Percentiles rank a stretch among this genome's conserved stretches.
phyloP scores from a whole-genome alignment of 1,284 basidiomycete genomes.

The Ceratobasidium sp. region DNA sequence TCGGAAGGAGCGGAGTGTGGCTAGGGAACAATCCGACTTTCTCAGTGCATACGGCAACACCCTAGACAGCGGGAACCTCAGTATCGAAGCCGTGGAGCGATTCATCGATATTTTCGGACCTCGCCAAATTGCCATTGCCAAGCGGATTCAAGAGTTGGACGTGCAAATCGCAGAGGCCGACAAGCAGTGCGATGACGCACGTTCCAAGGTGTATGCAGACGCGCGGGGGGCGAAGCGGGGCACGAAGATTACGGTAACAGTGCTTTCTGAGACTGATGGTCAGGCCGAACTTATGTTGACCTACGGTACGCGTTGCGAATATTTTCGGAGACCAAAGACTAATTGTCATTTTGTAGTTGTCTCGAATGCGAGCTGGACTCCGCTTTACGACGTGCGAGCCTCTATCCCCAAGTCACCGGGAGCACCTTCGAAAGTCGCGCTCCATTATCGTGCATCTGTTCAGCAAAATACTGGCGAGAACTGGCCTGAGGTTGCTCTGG shows the following conservation, averaged over 20 bases:
- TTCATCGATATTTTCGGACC: slow-evolving; percentile 49
- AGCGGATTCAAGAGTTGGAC: slow-evolving; percentile 30
- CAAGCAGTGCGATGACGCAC: slow-evolving; percentile 34
- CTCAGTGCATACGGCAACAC: slow-evolving; percentile 47
- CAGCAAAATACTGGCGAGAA: slow-evolving; percentile 50
- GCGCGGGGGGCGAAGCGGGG: slow-evolving; percentile 43
- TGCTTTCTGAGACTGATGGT: slow-evolving; percentile 46
- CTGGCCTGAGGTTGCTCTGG: slow-evolving; percentile 49
- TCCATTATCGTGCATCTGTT: slow-evolving; percentile 51
- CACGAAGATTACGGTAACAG: slow-evolving; percentile 47
- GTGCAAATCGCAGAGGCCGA: slow-evolving; percentile 44
- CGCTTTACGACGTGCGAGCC: slow-evolving; percentile 52
- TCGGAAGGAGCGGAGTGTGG: slow-evolving; percentile 32
- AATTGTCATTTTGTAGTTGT: slow-evolving; percentile 46
- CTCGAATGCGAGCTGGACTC: slow-evolving; percentile 50
- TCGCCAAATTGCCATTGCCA: slow-evolving; percentile 42
- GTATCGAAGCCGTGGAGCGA: slow-evolving; percentile 39
- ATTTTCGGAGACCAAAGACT: too few species aligned
- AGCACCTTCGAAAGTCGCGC: slow-evolving; percentile 39
- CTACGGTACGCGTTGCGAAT: slow-evolving; percentile 44
- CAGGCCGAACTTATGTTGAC: slow-evolving; percentile 45
- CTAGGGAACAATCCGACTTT: slow-evolving; percentile 41
- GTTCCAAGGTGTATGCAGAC: slow-evolving; percentile 38
- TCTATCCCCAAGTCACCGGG: slow-evolving; percentile 49
- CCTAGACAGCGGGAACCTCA: slow-evolving; percentile 46